Evolutionary conservation across 306 rosid genomes (phyloP).

Genomic region (Quercus gilva): DNA sequence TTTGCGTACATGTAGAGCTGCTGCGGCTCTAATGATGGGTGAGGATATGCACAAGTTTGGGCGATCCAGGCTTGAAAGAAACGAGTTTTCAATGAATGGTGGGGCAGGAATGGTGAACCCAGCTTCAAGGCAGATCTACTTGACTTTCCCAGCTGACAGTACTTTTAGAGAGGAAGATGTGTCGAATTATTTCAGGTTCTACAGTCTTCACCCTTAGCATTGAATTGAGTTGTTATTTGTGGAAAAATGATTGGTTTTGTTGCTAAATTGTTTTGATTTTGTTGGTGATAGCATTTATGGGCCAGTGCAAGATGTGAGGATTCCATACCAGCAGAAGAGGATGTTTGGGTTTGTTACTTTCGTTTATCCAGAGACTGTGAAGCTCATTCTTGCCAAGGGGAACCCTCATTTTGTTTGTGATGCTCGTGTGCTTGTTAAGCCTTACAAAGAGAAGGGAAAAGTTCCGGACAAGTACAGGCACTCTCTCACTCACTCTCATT

Average conservation of each 20-base stretch:
- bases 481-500: slow-evolving; percentile 16
- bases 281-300: slow-evolving; percentile 68
- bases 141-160: slow-evolving; percentile 97
- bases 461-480: slow-evolving; percentile 96
- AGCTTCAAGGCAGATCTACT: slow-evolving; percentile 92
- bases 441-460: slow-evolving; percentile 99
- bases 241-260: background rate
- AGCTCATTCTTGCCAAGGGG: slow-evolving; percentile 87
- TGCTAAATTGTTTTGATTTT: slow-evolving; percentile 1
- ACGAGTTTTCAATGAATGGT: slow-evolving; percentile 58
- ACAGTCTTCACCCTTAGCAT: background rate
- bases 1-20: slow-evolving; percentile 49
- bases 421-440: slow-evolving; percentile 96
- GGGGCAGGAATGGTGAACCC: slow-evolving; percentile 72
- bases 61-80: slow-evolving; percentile 66
- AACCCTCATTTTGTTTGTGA: slow-evolving; percentile 98
- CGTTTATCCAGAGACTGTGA: slow-evolving; percentile 87
- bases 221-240: background rate
- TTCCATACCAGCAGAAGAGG: slow-evolving; percentile 96
- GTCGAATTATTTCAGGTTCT: slow-evolving; percentile 88
- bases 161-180: slow-evolving; percentile 98
- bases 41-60: slow-evolving; percentile 82
- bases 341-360: slow-evolving; percentile 98
- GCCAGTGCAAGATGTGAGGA: slow-evolving; percentile 98
- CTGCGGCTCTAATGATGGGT: slow-evolving; percentile 81